Conservation (phyloP, 345 rosid genomes). For the Rhodamnia argentea region DNA sequence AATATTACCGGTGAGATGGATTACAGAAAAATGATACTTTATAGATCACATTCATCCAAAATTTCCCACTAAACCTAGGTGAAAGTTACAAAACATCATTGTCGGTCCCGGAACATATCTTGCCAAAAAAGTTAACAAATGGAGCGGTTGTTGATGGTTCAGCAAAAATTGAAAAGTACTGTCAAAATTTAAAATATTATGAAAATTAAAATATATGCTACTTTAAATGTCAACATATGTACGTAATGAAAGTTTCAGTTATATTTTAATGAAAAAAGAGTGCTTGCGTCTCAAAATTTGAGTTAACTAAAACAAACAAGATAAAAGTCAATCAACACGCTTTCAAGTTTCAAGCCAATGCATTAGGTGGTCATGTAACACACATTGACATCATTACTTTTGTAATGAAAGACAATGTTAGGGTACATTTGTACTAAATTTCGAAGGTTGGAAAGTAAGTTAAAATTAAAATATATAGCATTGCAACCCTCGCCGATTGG, state of each 20-base stretch:
- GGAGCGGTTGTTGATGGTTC: neutral
- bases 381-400: neutral
- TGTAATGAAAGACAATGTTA: neutral
- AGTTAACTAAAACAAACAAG: neutral
- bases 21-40: neutral
- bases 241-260: neutral
- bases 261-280: rapidly evolving
- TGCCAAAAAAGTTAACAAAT: neutral
- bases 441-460: too few species aligned
- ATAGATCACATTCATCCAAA: neutral
- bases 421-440: neutral
- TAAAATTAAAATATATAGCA: too few species aligned
- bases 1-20: neutral
- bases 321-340: neutral
- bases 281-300: neutral
- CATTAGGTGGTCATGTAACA: neutral
- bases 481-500: too few species aligned
- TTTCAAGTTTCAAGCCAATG: neutral
- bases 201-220: neutral
- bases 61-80: neutral
- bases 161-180: neutral
- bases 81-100: neutral
- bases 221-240: neutral
- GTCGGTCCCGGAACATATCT: neutral
- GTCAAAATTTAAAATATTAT: neutral